phyloP scores from a whole-genome alignment of 192 early-diverging fungal species.

The Kickxella alabastrina region DNA sequence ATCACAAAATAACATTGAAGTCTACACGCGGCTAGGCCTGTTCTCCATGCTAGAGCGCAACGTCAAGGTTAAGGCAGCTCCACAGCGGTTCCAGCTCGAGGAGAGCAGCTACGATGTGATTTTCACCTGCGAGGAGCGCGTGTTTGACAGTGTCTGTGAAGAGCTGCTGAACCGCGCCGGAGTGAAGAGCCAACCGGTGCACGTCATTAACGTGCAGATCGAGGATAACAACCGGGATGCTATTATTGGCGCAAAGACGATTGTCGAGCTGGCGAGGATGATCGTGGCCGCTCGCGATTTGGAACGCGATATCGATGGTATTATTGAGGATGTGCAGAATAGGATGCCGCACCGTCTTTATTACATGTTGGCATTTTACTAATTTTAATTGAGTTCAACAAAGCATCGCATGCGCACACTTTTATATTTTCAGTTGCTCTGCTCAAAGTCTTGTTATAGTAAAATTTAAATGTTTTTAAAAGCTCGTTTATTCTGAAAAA shows the following conservation, averaged over 20 bases:
- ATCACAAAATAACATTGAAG: constrained; percentile 54
- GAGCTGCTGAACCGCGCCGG: constrained; percentile 74
- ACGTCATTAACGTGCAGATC: constrained; percentile 96
- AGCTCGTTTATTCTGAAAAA: neutral
- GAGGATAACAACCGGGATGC: constrained; percentile 93
- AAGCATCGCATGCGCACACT: neutral
- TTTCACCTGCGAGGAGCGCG: constrained; percentile 94
- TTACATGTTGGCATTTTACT: constrained; percentile 65
- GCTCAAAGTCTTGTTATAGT: no score
- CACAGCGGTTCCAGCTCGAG: constrained; percentile 82
- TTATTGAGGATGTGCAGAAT: constrained; percentile 71
- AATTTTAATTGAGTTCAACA: constrained; percentile 3
- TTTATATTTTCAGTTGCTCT: neutral
- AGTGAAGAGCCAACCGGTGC: constrained; percentile 64
- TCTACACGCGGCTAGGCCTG: constrained; percentile 86
- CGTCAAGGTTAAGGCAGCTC: constrained; percentile 82
- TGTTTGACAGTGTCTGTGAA: constrained; percentile 91
- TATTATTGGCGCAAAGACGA: constrained; percentile 74
- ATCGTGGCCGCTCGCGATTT: constrained; percentile 58
- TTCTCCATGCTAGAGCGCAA: constrained; percentile 93
- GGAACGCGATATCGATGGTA: constrained; percentile 80
- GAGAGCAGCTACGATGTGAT: constrained; percentile 79
- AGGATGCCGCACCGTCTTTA: constrained; percentile 57
- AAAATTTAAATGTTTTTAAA: neutral
- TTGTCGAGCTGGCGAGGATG: constrained; percentile 73